Evolutionary conservation across 1,284 basidiomycete genomes (phyloP).

Genomic region (Mycena sp.): DNA sequence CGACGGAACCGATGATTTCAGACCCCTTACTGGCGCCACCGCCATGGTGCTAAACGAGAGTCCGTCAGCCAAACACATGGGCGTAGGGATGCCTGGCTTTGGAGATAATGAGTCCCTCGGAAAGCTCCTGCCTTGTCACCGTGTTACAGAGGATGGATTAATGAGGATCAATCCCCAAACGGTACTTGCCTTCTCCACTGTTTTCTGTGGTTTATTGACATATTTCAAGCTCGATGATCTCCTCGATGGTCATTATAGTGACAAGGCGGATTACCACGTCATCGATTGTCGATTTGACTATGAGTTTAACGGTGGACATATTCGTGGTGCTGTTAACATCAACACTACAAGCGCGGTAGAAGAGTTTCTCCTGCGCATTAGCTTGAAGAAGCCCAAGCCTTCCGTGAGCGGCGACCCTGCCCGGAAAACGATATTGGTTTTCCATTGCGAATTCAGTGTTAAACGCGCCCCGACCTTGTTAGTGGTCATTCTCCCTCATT

Average conservation of each 20-base stretch:
- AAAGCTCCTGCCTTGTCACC: constrained; percentile 94
- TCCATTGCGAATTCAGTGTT: constrained; percentile 98
- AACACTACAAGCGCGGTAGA: constrained; percentile 87
- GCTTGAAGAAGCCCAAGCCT: constrained; percentile 71
- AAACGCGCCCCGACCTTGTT: constrained; percentile 97
- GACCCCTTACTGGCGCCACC: constrained; percentile 70
- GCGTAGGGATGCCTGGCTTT: constrained; percentile 77
- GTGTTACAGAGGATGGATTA: constrained; percentile 93
- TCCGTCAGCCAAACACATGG: constrained; percentile 63
- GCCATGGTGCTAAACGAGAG: constrained; percentile 62
- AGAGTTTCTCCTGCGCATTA: constrained; percentile 75
- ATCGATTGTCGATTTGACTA: constrained; percentile 99
- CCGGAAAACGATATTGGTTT: constrained; percentile 88
- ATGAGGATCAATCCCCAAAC: constrained; percentile 90
- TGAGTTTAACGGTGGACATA: constrained; percentile 94
- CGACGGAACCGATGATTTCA: constrained; percentile 82
- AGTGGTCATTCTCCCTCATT: constrained; percentile 43
- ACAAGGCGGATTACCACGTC: constrained; percentile 78
- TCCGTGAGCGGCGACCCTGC: constrained; percentile 82
- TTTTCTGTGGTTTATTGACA: constrained; percentile 20
- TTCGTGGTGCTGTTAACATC: constrained; percentile 92
- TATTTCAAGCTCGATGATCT: constrained; percentile 73
- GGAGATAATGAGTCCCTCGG: constrained; percentile 93
- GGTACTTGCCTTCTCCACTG: constrained; percentile 54
- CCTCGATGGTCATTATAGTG: constrained; percentile 75